These are phyloP conservation scores for Gleditsia sinensis DNA, from an alignment of 306 rosid species.

Conservation along the genomic window DNA sequence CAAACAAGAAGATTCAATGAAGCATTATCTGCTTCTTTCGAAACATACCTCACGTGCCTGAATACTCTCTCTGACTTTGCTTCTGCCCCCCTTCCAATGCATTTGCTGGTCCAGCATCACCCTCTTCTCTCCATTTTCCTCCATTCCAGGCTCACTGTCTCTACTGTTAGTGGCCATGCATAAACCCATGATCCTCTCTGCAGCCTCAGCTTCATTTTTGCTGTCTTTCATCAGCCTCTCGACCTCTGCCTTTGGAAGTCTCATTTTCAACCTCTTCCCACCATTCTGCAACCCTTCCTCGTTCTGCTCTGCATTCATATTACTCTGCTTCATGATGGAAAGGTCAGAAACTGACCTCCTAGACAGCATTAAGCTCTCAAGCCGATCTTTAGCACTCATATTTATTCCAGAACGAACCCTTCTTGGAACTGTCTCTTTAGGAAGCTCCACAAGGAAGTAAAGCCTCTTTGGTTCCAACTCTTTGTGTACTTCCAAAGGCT, in stretches of 20 bases:
- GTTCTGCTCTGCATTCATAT: slow-evolving; percentile 28
- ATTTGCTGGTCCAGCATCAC: slow-evolving; percentile 12
- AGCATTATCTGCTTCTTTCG: background rate
- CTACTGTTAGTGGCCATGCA: slow-evolving; percentile 49
- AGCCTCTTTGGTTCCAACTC: slow-evolving; percentile 58
- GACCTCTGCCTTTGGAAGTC: slow-evolving; percentile 72
- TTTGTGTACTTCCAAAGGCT: slow-evolving; percentile 55
- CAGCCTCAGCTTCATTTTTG: slow-evolving; percentile 64
- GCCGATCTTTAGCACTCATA: slow-evolving; percentile 88
- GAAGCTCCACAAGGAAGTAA: slow-evolving; percentile 81
- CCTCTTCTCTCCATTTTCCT: background rate
- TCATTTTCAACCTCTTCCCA: slow-evolving; percentile 61
- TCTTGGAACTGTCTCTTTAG: slow-evolving; percentile 52
- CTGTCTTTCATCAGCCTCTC: slow-evolving; percentile 72
- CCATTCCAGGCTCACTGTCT: slow-evolving; percentile 15
- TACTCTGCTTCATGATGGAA: slow-evolving; percentile 47
- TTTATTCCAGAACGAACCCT: slow-evolving; percentile 81
- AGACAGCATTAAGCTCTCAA: slow-evolving; percentile 73
- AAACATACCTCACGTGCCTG: slow-evolving; percentile 61
- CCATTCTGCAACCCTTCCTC: slow-evolving; percentile 10
- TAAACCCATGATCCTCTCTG: slow-evolving; percentile 66
- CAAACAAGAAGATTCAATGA: background rate
- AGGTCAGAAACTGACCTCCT: slow-evolving; percentile 79
- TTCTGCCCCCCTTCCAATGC: slow-evolving; percentile 35
- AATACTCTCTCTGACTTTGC: slow-evolving; percentile 18